Evolutionary conservation across 1,139 yeast genomes (phyloP), one percentile per base, ranked within the genome.

Genomic region (Geotrichum klebahnii): DNA sequence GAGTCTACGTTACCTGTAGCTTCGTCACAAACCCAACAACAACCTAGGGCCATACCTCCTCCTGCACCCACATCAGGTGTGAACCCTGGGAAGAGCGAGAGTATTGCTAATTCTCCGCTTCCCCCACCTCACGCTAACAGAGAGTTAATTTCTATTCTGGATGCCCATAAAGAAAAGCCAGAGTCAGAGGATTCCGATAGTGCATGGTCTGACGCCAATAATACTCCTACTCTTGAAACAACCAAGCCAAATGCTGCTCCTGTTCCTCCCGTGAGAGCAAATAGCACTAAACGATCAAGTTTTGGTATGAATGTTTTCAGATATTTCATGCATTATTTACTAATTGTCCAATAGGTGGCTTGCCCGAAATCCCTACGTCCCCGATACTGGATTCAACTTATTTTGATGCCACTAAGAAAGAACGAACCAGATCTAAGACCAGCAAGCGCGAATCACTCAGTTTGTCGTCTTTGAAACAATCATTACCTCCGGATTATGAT

Each of bases 41-140:
- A 41, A n/a, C 17, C 43, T 19, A 28, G 4, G 5, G 29, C 38
- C 26, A 14, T 24, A 5, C 42, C 34, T 12, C 33, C 38, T 31
- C 41, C 40, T 44, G 20, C 39, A n/a, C 26, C 51, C n/a, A 45
- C 45, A 8, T 39, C 49, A 23, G 16, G 39, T 4, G 29, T 36
- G 6, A 50, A 53, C 37, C 54, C 60, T n/a, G 32, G 46, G 20
- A 46, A 50, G n/a, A 57, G 52, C 14, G 44, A 48, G 12, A 22
- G 17, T 12, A 33, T 44, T 22, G 38, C 44, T 19, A 53, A 54
- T 12, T 28, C 46, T n/a, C 46, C 49, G n/a, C 53, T 5, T 24
- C 53, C 48, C 23, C 44, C 53, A 26, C 32, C 57, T 36, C 38
- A 12, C n/a, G 37, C 32, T 23, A 37, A 14, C 19, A 16, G 24